Evolutionary conservation across 202 grass and related monocot species (phyloP), one percentile per base, ranked within the genome.

Genomic region (Cymbopogon flexuosus): DNA sequence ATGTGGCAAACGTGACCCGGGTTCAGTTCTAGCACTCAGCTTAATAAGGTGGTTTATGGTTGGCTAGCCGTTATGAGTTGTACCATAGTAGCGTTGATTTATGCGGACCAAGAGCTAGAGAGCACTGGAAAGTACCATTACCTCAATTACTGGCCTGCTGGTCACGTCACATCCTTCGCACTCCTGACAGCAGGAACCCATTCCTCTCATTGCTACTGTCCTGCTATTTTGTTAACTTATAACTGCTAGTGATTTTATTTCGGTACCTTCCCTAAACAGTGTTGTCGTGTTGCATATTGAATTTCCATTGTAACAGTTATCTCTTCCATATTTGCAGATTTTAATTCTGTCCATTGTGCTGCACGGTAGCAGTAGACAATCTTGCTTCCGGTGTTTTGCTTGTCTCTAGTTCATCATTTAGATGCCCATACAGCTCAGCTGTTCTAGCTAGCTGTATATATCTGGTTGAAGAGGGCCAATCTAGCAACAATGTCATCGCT

Each of bases 401-500:
- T 37, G 19, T 61, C 30, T 69, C 40, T 52, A 62, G 2, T 23
- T 75, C 12, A 64, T 54, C 35, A 42, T 19, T 43, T 62, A 18
- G 54, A 23, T 51, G 59, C 77, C 23, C 47, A 3, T 64, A 90
- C 67, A 59, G 24, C 81, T 51, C 10, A 78, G 67, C 12, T 3
- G 1, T 47, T 78, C 13, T 51, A 23, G 40, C 41, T 93, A 51
- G 33, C 76, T 54, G 42, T 66, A 27, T 78, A 81, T 62, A 40
- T 60, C 81, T 71, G 27, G 22, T 75, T 68, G 8, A 79, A 72
- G 57, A 19, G 54, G 47, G 34, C 18, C 21, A 18, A 42, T 83
- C 34, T 83, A 77, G 10, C 56, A 77, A 71, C 76, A 46, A 98
- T 98, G 95, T 62, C 90, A 33, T 98, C 95, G 10, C 95, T 93